Evolutionary conservation across 1,284 basidiomycete species (phyloP).

Genomic region (Sanguinoderma infundibulare): DNA sequence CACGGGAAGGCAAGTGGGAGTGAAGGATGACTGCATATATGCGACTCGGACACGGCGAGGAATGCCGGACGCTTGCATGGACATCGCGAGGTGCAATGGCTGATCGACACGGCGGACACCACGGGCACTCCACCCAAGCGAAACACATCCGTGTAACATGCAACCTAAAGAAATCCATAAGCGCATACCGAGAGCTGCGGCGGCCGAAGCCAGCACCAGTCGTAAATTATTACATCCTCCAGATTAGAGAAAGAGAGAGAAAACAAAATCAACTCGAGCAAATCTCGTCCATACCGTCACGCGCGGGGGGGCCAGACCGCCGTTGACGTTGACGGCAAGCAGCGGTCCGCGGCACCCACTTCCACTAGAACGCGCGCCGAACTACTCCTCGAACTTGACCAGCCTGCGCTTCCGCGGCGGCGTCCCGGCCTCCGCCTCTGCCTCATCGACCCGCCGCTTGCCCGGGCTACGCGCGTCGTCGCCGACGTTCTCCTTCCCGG

Average conservation of each 20-base stretch:
- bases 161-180: background rate
- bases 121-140: no score
- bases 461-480: constrained; percentile 2
- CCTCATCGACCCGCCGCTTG: constrained; percentile 18
- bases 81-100: no score
- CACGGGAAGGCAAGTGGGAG: no score
- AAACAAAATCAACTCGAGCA: background rate
- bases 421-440: constrained; percentile 17
- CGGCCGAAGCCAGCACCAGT: background rate
- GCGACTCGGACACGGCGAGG: no score
- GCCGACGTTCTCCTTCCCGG: constrained; percentile 20
- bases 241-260: background rate
- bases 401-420: constrained; percentile 24
- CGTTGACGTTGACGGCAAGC: background rate
- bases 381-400: constrained; percentile 16
- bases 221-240: background rate
- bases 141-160: no score
- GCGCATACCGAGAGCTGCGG: background rate
- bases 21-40: no score
- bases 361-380: no score
- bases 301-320: background rate
- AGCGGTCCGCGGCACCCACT: no score
- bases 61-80: no score
- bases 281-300: no score
- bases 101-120: no score